phyloP scores from a whole-genome alignment of 345 rosid species.

The Sisymbrium altissimum region DNA sequence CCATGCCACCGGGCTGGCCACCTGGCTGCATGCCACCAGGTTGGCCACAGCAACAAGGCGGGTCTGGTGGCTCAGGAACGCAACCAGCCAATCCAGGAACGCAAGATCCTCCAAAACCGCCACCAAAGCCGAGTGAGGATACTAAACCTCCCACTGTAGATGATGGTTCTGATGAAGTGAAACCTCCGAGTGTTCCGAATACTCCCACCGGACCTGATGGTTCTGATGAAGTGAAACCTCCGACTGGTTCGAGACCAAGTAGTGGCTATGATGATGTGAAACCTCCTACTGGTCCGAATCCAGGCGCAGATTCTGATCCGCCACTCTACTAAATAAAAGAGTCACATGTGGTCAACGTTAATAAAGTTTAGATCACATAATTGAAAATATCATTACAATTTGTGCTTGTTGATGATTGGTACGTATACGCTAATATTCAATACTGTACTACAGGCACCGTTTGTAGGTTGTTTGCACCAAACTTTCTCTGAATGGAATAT shows the following conservation, averaged over 20 bases:
- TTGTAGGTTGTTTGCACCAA: not conserved
- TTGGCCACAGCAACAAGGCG: not conserved
- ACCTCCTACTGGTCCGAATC: not conserved
- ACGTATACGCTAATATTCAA: not conserved
- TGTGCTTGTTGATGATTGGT: not conserved
- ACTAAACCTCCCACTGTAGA: no score
- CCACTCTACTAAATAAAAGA: not conserved
- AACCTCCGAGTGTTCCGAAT: not conserved
- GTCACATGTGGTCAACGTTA: not conserved
- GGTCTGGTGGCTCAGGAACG: no score
- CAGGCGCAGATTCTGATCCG: not conserved
- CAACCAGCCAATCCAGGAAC: no score
- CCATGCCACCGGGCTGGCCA: not conserved
- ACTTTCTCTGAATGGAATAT: not conserved
- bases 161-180: no score
- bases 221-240: not conserved
- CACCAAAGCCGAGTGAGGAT: no score
- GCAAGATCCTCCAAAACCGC: no score
- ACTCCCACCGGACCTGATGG: not conserved
- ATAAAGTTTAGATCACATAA: not conserved
- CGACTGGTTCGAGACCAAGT: not conserved
- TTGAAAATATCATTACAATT: not conserved
- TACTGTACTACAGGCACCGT: not conserved
- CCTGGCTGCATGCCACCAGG: not conserved
- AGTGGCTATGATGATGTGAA: not conserved